Evolutionary conservation across 495 filamentous ascomycete genomes (phyloP), one percentile per base, ranked within the genome.

Genomic region (Trypethelium eluteriae): DNA sequence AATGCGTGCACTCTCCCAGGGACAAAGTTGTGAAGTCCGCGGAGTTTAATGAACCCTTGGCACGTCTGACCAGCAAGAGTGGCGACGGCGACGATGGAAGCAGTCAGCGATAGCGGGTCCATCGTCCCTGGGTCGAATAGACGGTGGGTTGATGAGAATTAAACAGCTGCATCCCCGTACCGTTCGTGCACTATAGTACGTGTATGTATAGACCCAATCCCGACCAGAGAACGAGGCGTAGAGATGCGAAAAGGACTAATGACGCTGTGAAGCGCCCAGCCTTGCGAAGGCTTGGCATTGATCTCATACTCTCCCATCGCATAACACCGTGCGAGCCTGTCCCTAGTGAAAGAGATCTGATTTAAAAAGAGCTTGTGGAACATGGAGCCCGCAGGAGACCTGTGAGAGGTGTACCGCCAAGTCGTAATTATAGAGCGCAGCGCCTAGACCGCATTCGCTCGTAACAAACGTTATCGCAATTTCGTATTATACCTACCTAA

Each of bases 1-100:
- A 62, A 62, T 12, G 35, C 35, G 59, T 62, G 38, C 16, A 62
- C 59, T 3, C 59, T 53, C 12, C 49, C 49, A 18, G 49, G 49
- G 16, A 53, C 49, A 11, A 2, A 14, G 5, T 53, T 53, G 49
- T 53, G 49, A 53, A 53, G 49, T 25, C 12, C 49, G 49, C 49
- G 49, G 49, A 53, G 49, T 18, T 53, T 53, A 5, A 5, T 16
- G 49, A 53, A 53, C 12, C n/a, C 49, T n/a, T 53, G 11, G 49
- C 12, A 53, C 5, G 18, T 53, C 18, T 53, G 49, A 25, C 49
- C 49, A 14, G 49, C 49, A 16, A 53, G 11, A 53, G 49, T 53
- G 49, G 49, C 49, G 18, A 53, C 49, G 18, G 49, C 49, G 18
- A 53, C 18, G 18, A 53, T 53, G 49, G 12, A 16, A 53, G 49